Base-by-base conservation (phyloP, 1,139 yeast genomes). In the Spathaspora sp. region DNA sequence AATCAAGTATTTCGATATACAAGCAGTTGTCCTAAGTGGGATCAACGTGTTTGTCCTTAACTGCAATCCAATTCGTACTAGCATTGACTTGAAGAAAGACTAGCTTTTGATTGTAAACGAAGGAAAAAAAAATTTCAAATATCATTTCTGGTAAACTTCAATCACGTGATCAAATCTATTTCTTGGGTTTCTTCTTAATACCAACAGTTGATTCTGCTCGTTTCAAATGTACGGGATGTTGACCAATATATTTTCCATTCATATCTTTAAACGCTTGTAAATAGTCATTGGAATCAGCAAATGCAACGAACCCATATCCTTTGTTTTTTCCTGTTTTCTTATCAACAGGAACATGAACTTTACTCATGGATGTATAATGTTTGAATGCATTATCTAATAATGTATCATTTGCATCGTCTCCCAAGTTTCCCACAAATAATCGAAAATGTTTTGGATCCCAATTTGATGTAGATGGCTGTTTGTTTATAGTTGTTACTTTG, bases 241-340 rank as follows among this genome's bases (percentile, higher is more conserved):
- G 80, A 0, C 95, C 95, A 41, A 87, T 75, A 55, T 84, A 86
- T 60, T 85, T 84, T 38, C 89, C 87, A 59, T 86, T 84, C 82
- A 85, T 78, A 55, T 84, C 88, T 57, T 81, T 83, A 64, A 84
- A 86, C 3, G 93, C 90, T 43, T 68, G 67, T 50, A 86, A 70
- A 57, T 84, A 86, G 55, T 81, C 91, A 26, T 81, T 80, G 0
- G 89, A 66, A 49, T 72, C 74, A 2, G 68, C 68, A 61, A 86
- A 86, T 1, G 88, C 80, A 17, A 86, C 85, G 61, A 86, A 86
- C 4, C 90, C 93, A 56, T 68, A 86, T 4, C 93, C 91, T 60
- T 80, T 83, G 48, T 75, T 74, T 49, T 70, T 70, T 7, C 67
- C 69, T 1, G 76, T 61, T 20, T 63, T 67, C 13, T 61, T 63